Evolutionary conservation across 352 stramenopile species (phyloP), one percentile per base, ranked within the genome.

Genomic region (Pythium folliculosum): DNA sequence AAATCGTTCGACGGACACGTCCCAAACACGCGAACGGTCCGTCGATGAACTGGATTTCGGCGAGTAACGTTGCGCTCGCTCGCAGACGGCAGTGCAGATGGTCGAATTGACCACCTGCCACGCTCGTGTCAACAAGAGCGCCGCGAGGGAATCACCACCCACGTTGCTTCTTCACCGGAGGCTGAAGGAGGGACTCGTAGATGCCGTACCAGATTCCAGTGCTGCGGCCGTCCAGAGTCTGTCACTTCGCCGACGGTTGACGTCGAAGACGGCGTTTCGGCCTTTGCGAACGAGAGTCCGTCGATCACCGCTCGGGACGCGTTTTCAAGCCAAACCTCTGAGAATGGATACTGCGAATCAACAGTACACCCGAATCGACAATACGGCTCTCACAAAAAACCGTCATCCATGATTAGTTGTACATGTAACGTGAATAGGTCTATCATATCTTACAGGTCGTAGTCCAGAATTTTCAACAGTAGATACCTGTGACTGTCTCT

Each of bases 341-440:
- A 3, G 12, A 52, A 52, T 30, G 4, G 14, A 52, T 52, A 52
- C 45, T 30, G 30, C n/a, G 45, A 52, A 52, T 52, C 45, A 52
- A 52, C 45, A 52, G 7, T 52, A 25, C 45, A 52, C 21, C 45
- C 45, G 45, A 16, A 2, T 3, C 45, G n/a, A 30, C 45, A 14
- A 30, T 5, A 1, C 2, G 6, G n/a, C 21, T 14, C 3, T 30
- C 3, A 52, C 7, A 52, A 52, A 52, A 30, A 52, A 12, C 45
- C 25, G n/a, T n/a, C 3, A 52, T 52, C 9, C 8, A 25, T 52
- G 16, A 52, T 52, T 12, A 9, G n/a, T 17, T 27, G n/a, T 23
- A 52, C 9, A 1, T 52, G n/a, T 14, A 27, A 23, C 14, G 25
- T 6, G 40, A 13, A n/a, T 19, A 47, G 40, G 40, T 19, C 19